phyloP scores from a whole-genome alignment of 2,329 filamentous ascomycete genomes.

The Xylariales sp. region DNA sequence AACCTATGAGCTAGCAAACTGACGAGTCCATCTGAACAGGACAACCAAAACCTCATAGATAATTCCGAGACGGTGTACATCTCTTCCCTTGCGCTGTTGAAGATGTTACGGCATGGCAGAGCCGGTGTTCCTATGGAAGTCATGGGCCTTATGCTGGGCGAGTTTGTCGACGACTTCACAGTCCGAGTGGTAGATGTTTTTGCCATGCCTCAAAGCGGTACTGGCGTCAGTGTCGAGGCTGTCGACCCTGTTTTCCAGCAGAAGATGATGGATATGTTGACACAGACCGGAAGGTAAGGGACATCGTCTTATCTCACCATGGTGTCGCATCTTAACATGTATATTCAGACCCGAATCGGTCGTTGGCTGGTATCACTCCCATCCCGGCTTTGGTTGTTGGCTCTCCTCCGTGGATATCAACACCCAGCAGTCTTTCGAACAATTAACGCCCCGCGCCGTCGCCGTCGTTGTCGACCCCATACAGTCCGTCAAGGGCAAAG shows the following conservation, averaged over 20 bases:
- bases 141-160: slow-evolving; percentile 98
- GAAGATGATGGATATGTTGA: slow-evolving; percentile 99
- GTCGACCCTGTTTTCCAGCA: slow-evolving; percentile 99
- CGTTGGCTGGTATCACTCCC: slow-evolving; percentile 99
- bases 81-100: slow-evolving; percentile 93
- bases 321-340: slow-evolving; percentile 21
- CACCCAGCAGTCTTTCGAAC: slow-evolving; percentile 99
- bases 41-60: slow-evolving; percentile 91
- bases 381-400: slow-evolving; percentile 99
- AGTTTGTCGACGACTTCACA: slow-evolving; percentile 99
- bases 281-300: slow-evolving; percentile 90
- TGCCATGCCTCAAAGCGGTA: slow-evolving; percentile 98
- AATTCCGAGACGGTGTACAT: slow-evolving; percentile 99
- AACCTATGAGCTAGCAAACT: neutral
- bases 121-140: slow-evolving; percentile 99
- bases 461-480: slow-evolving; percentile 98
- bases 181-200: slow-evolving; percentile 98
- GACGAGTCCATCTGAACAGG: slow-evolving; percentile 63
- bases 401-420: slow-evolving; percentile 99
- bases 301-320: slow-evolving; percentile 15
- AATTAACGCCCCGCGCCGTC: slow-evolving; percentile 94
- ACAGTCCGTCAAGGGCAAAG: slow-evolving; percentile 99
- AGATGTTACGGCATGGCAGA: slow-evolving; percentile 98
- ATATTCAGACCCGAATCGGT: slow-evolving; percentile 85
- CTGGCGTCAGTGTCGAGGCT: slow-evolving; percentile 96